These are phyloP conservation scores for Teratosphaeria destructans DNA, from an alignment of 2,329 filamentous ascomycete genomes.

Conservation along the genomic window DNA sequence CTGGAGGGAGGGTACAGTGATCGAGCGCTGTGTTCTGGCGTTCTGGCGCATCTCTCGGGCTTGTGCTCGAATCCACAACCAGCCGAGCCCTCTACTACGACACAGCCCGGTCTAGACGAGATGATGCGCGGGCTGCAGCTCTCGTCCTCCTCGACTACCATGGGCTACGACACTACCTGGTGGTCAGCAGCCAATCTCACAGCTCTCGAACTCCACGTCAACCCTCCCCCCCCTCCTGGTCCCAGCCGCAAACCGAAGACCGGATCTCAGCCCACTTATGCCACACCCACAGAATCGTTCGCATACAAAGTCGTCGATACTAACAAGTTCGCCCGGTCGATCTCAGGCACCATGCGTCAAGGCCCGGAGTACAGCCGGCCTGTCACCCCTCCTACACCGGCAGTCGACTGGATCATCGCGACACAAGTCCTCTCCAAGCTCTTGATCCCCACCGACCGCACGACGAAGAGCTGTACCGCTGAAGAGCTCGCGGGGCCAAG, in stretches of 20 bases:
- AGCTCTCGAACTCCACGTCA: constrained; percentile 53
- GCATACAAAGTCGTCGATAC: constrained; percentile 66
- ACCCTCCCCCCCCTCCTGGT: constrained; percentile 34
- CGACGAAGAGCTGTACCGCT: constrained; percentile 63
- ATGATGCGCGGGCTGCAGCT: constrained; percentile 19
- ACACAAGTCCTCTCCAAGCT: constrained; percentile 72
- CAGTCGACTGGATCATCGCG: constrained; percentile 78
- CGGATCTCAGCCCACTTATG: constrained; percentile 59
- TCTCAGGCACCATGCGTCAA: constrained; percentile 44
- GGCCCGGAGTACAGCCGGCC: constrained; percentile 3
- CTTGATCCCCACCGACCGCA: constrained; percentile 64
- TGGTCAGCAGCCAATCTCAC: constrained; percentile 49
- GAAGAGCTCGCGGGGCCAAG: constrained; percentile 61
- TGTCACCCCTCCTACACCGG: constrained; percentile 61
- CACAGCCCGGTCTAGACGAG: background rate
- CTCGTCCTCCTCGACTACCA: background rate
- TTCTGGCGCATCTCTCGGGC: constrained; percentile 81
- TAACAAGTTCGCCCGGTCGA: constrained; percentile 52
- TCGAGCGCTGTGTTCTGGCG: constrained; percentile 74
- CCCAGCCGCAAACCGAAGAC: constrained; percentile 36
- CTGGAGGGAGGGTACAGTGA: constrained; percentile 95
- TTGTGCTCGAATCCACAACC: constrained; percentile 39
- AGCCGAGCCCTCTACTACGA: background rate
- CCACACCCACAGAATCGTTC: constrained; percentile 78
- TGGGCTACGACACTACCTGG: constrained; percentile 32